Conservation (phyloP, 495 filamentous ascomycete species). For the Lentithecium fluviatile region DNA sequence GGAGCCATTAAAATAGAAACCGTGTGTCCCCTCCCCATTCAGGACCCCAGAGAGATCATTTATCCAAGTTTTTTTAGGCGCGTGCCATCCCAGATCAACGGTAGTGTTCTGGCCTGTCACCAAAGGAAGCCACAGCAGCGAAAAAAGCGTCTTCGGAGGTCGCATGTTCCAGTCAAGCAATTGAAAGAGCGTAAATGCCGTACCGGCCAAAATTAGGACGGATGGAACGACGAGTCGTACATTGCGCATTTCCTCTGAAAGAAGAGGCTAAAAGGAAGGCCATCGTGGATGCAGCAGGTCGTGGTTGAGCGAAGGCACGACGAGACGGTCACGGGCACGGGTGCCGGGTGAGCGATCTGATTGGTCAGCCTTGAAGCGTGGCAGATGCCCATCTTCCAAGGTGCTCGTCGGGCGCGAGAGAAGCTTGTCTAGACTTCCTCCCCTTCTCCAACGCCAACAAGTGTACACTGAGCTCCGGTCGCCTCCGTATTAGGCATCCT, state of each 20-base stretch:
- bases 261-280: neutral
- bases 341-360: neutral
- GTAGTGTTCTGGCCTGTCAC: neutral
- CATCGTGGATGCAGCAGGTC: constrained; percentile 12
- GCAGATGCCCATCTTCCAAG: neutral
- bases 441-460: too few species aligned
- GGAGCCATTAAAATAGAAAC: constrained; percentile 64
- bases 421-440: constrained; percentile 8
- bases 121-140: constrained; percentile 15
- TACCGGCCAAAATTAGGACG: constrained; percentile 6
- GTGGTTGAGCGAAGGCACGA: neutral
- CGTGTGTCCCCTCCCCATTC: constrained; percentile 55
- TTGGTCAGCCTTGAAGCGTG: neutral
- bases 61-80: constrained; percentile 55
- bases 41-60: constrained; percentile 57
- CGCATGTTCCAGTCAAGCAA: constrained; percentile 17
- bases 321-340: neutral
- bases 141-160: constrained; percentile 7
- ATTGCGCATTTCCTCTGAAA: constrained; percentile 23
- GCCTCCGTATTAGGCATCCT: too few species aligned
- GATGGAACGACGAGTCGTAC: neutral
- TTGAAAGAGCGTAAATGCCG: constrained; percentile 5
- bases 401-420: neutral
- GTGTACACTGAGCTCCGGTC: too few species aligned
- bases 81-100: constrained; percentile 55